phyloP scores from a whole-genome alignment of 2,329 filamentous ascomycete genomes.

The Polytolypa hystricis region DNA sequence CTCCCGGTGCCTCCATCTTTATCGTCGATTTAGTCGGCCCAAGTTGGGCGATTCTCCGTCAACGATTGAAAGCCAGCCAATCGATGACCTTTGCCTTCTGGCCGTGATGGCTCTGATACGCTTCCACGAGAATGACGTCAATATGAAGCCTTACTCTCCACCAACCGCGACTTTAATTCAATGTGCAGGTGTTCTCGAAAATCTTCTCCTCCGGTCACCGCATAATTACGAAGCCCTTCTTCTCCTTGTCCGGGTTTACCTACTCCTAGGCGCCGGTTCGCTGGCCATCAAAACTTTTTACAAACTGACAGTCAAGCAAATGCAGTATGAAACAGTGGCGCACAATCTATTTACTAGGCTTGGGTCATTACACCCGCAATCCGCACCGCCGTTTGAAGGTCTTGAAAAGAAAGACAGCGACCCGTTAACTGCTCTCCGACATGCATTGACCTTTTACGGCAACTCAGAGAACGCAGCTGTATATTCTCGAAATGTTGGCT shows the following conservation, averaged over 20 bases:
- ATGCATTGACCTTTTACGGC: slow-evolving; percentile 32
- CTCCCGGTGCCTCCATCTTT: slow-evolving; percentile 26
- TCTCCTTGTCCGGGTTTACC: slow-evolving; percentile 33
- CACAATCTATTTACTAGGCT: slow-evolving; percentile 39
- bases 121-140: slow-evolving; percentile 15
- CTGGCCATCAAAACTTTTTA: slow-evolving; percentile 36
- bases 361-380: slow-evolving; percentile 36
- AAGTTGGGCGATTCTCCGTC: slow-evolving; percentile 16
- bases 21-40: slow-evolving; percentile 12
- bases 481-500: slow-evolving; percentile 25
- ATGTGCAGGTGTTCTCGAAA: slow-evolving; percentile 29
- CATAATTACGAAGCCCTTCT: slow-evolving; percentile 38
- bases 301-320: slow-evolving; percentile 37
- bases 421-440: slow-evolving; percentile 29
- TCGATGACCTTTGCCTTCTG: slow-evolving; percentile 33
- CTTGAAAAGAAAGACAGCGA: slow-evolving; percentile 32
- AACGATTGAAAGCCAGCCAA: slow-evolving; percentile 33
- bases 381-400: slow-evolving; percentile 28
- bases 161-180: slow-evolving; percentile 21
- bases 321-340: slow-evolving; percentile 38
- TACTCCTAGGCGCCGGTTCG: slow-evolving; percentile 34
- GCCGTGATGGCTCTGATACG: slow-evolving; percentile 33
- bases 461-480: slow-evolving; percentile 28
- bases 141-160: slow-evolving; percentile 12
- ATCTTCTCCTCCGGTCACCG: slow-evolving; percentile 30